Evolutionary conservation across 2,329 filamentous ascomycete genomes (phyloP).

Genomic region (Clarireedia homoeocarpa): DNA sequence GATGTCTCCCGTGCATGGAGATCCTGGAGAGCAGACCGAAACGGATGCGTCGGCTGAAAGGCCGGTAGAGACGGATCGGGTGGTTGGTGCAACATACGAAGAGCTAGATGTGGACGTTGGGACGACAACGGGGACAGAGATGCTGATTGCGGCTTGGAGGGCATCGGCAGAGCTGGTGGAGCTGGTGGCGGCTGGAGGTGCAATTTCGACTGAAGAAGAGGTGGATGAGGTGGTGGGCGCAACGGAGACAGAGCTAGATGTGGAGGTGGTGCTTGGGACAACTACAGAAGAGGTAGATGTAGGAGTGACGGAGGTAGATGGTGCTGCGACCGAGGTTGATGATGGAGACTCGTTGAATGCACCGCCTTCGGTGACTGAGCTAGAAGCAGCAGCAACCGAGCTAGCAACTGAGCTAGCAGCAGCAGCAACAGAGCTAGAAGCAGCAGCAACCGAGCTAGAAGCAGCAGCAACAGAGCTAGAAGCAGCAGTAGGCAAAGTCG

Average conservation of each 20-base stretch:
- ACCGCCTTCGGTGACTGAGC: neutral
- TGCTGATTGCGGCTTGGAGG: neutral
- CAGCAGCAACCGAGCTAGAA: neutral
- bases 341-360: neutral
- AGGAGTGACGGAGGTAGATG: constrained; percentile 12
- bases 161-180: constrained; percentile 6
- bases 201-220: constrained; percentile 22
- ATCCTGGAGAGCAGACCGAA: constrained; percentile 28
- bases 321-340: constrained; percentile 12
- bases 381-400: neutral
- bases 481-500: constrained; percentile 10
- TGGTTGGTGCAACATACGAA: constrained; percentile 4
- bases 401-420: constrained; percentile 16
- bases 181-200: constrained; percentile 14
- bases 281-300: constrained; percentile 16
- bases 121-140: neutral
- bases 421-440: constrained; percentile 3
- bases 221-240: constrained; percentile 9
- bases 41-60: constrained; percentile 16
- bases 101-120: neutral
- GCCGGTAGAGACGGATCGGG: constrained; percentile 7
- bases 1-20: constrained; percentile 50
- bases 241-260: constrained; percentile 18
- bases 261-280: constrained; percentile 15
- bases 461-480: constrained; percentile 6